These are phyloP conservation scores for Pseudophaeomoniella oleicola DNA, from an alignment of 2,329 filamentous ascomycete genomes.

Conservation along the genomic window DNA sequence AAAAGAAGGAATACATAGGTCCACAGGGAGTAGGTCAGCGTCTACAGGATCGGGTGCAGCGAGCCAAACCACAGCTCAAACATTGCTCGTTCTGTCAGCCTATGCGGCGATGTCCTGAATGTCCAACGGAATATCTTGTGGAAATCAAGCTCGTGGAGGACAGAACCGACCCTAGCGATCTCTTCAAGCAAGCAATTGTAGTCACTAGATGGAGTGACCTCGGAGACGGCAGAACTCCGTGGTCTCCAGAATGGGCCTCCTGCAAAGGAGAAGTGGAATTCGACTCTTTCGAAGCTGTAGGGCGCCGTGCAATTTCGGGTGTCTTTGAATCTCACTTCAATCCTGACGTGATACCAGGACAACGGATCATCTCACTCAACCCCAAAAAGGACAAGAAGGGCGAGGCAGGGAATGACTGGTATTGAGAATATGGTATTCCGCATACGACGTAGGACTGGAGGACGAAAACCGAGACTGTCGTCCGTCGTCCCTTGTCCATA, in stretches of 20 bases:
- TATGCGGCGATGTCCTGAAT: constrained; percentile 46
- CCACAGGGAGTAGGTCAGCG: constrained; percentile 24
- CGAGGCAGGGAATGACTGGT: constrained; percentile 44
- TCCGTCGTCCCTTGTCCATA: no score
- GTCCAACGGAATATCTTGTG: constrained; percentile 47
- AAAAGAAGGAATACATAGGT: constrained; percentile 15
- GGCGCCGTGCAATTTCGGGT: constrained; percentile 41
- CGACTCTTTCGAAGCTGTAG: constrained; percentile 39
- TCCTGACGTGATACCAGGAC: constrained; percentile 39
- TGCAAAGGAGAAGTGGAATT: constrained; percentile 34
- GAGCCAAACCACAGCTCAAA: constrained; percentile 26
- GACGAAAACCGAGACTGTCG: no score
- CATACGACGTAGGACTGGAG: no score
- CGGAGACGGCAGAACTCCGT: constrained; percentile 37
- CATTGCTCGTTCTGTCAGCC: constrained; percentile 42
- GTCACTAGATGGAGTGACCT: constrained; percentile 49
- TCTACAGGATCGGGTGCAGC: constrained; percentile 13
- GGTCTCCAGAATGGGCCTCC: constrained; percentile 40
- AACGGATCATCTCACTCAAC: constrained; percentile 44
- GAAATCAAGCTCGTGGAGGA: constrained; percentile 47
- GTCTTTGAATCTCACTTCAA: constrained; percentile 44
- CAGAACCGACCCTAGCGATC: constrained; percentile 23
- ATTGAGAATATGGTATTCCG: no score
- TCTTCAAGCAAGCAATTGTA: constrained; percentile 45
- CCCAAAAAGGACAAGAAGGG: constrained; percentile 38